These are phyloP conservation scores for Penicillium taxi DNA, from an alignment of 495 filamentous ascomycete genomes.

Conservation along the genomic window DNA sequence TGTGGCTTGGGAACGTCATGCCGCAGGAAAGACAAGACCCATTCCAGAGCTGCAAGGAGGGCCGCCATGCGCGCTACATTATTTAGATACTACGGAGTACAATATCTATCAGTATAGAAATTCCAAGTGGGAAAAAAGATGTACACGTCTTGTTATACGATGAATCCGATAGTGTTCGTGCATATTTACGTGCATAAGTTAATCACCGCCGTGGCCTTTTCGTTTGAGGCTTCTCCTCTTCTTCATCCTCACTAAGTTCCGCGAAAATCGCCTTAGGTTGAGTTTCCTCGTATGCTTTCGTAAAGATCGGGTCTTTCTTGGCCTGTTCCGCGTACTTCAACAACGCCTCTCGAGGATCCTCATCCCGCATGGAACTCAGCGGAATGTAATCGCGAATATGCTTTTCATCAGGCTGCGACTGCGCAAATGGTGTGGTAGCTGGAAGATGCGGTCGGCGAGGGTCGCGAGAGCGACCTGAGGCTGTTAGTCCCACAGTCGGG, in stretches of 20 bases:
- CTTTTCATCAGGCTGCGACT: slow-evolving; percentile 81
- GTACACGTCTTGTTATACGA: too few relatives aligned
- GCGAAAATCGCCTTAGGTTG: slow-evolving; percentile 91
- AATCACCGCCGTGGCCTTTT: slow-evolving; percentile 52
- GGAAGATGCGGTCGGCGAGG: slow-evolving; percentile 76
- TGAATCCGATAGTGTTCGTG: too few relatives aligned
- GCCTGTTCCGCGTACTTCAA: slow-evolving; percentile 93
- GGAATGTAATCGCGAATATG: slow-evolving; percentile 84
- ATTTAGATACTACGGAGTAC: not conserved
- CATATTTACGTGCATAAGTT: too few relatives aligned
- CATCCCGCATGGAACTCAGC: slow-evolving; percentile 89
- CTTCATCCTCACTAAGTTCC: slow-evolving; percentile 86
- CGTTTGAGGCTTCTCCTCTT: slow-evolving; percentile 54
- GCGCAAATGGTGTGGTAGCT: slow-evolving; percentile 80
- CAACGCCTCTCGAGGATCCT: slow-evolving; percentile 90
- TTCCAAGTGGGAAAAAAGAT: too few relatives aligned
- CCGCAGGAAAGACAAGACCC: slow-evolving; percentile 11
- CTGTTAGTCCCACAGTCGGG: slow-evolving; percentile 64
- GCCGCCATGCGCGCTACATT: slow-evolving; percentile 4
- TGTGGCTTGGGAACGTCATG: slow-evolving; percentile 17
- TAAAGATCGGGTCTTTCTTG: slow-evolving; percentile 89
- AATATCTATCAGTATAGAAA: too few relatives aligned
- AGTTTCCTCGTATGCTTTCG: slow-evolving; percentile 82
- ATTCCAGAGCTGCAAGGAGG: slow-evolving; percentile 15
- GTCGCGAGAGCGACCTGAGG: slow-evolving; percentile 71